Evolutionary conservation across 2,329 filamentous ascomycete genomes (phyloP), one percentile per base, ranked within the genome.

Genomic region (Seiridium cupressi): DNA sequence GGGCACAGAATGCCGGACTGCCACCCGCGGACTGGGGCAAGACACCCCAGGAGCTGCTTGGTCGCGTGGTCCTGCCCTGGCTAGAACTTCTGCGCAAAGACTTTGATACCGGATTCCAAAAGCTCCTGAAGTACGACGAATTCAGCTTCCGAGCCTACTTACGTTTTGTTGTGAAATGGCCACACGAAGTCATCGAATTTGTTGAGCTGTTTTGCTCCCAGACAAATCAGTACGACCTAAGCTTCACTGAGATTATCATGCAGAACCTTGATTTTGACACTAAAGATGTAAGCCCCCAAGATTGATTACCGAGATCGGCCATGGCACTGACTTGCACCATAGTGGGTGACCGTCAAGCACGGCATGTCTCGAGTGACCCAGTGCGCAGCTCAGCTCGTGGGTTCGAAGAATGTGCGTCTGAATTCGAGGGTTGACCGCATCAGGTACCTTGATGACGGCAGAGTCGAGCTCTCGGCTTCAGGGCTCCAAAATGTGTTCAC

Each of bases 101-200:
- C 51, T 64, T 64, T 13, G 59, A 64, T 6, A 26, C 31, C 3
- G 62, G 55, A 3, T 62, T 62, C 42, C 7, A 53, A 13, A 31
- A 62, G 51, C n/a, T 63, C 5, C 34, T 63, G 11, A 40, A 58
- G 36, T 64, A 59, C 35, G 62, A 62, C 32, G 62, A 64, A 6
- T 56, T 48, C 34, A 55, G 58, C 13, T 64, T 64, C 26, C 51
- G 62, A 8, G 13, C 8, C 4, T 64, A 62, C 32, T 55, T 60
- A 9, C 54, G 58, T 5, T 26, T 32, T 10, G 26, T 55, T 2
- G 51, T 49, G 2, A 44, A 48, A 3, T 64, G 62, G 60, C 60
- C 60, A 3, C 55, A 62, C 48, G 62, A 53, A 60, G 62, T 63
- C 4, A 48, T 63, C n/a, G 62, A 63, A n/a, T 62, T 60, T 34